A percentile compares a stretch with the other conserved stretches of the same genome.
Evolutionary conservation across 768 basidiomycete species (phyloP).

Genomic region (Auricularia heimuer): DNA sequence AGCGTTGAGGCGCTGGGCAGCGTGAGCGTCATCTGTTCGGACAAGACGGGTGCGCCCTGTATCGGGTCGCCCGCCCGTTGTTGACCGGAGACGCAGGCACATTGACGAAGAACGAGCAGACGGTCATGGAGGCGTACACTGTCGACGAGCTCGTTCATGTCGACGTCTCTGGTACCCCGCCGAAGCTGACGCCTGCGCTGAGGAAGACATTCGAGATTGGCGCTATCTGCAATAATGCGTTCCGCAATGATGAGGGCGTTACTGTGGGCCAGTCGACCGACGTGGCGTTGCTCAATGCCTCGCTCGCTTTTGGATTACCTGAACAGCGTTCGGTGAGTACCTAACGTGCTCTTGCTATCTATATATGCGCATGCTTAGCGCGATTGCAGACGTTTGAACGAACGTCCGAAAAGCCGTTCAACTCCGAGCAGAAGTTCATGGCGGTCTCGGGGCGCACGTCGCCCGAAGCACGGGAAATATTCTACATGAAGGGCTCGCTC

Average conservation of each 20-base stretch:
- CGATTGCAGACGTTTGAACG: constrained; percentile 51
- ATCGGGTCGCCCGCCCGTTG: background rate
- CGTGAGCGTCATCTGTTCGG: constrained; percentile 95
- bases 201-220: constrained; percentile 73
- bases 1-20: constrained; percentile 91
- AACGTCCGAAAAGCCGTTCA: constrained; percentile 78
- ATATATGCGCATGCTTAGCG: background rate
- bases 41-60: constrained; percentile 70
- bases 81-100: constrained; percentile 42
- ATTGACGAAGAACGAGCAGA: constrained; percentile 92
- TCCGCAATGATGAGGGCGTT: constrained; percentile 58
- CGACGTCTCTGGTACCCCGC: constrained; percentile 39
- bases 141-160: constrained; percentile 73
- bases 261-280: constrained; percentile 88
- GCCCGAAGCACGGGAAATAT: constrained; percentile 51
- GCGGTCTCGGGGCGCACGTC: constrained; percentile 57
- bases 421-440: constrained; percentile 91
- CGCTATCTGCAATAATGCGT: constrained; percentile 84
- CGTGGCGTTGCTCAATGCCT: constrained; percentile 78
- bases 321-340: constrained; percentile 65
- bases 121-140: constrained; percentile 78
- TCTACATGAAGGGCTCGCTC: constrained; percentile 88
- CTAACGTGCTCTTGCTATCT: background rate
- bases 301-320: constrained; percentile 51
- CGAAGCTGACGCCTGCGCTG: constrained; percentile 52